Conservation (phyloP, 768 basidiomycete genomes). For the Grammothele lineata region DNA sequence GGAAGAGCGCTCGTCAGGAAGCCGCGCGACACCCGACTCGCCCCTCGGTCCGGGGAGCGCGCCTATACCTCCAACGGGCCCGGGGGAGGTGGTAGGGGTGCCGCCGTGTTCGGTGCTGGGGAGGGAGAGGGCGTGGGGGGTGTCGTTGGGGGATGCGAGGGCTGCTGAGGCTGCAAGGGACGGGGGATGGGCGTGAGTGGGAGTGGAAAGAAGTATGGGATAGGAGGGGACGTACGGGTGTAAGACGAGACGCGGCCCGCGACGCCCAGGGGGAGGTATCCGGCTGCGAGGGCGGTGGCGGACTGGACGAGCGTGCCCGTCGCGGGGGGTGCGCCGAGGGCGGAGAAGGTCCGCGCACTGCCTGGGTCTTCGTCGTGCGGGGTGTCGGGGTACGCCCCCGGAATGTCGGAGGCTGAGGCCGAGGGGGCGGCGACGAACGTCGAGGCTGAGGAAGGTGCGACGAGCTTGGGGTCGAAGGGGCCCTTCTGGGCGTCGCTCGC, state of each 20-base stretch:
- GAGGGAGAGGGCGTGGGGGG: constrained; percentile 11
- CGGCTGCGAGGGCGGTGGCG: constrained; percentile 14
- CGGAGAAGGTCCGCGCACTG: background rate
- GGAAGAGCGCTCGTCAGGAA: constrained; percentile 57
- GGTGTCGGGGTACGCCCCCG: constrained; percentile 17
- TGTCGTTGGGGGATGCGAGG: constrained; percentile 18
- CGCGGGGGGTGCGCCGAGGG: constrained; percentile 1
- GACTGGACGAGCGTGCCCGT: constrained; percentile 7
- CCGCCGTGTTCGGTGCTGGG: constrained; percentile 14
- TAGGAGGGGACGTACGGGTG: constrained; percentile 22
- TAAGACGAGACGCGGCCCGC: constrained; percentile 20
- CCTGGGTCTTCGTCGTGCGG: constrained; percentile 2
- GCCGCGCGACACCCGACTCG: constrained; percentile 43
- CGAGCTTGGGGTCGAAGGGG: constrained; percentile 6
- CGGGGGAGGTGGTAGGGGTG: too few relatives aligned
- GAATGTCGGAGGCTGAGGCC: too few relatives aligned
- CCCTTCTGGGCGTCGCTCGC: constrained; percentile 9
- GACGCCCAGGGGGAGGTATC: constrained; percentile 20
- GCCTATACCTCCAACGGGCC: constrained; percentile 37
- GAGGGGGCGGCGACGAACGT: too few relatives aligned
- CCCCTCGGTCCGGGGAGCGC: constrained; percentile 42
- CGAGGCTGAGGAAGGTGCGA: too few relatives aligned
- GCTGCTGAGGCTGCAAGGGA: constrained; percentile 2
- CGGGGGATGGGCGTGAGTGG: background rate
- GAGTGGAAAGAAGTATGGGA: background rate